Percentiles rank a stretch among this genome's conserved stretches.
phyloP scores from a whole-genome alignment of 306 rosid species.

The Vigna unguiculata region DNA sequence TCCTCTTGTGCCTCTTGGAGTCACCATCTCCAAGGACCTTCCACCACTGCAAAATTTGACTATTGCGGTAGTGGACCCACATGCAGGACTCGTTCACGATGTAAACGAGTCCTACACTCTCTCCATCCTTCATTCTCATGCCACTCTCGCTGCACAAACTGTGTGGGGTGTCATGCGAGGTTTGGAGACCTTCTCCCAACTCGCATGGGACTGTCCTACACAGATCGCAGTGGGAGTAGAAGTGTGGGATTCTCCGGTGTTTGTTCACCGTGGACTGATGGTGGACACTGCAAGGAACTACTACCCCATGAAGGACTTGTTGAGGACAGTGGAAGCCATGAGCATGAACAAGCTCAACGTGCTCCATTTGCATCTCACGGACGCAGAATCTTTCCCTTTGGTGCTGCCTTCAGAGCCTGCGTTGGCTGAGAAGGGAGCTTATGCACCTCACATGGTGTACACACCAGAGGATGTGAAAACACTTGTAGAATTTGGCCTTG shows the following conservation, averaged over 20 bases:
- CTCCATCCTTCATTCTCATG: constrained; percentile 46
- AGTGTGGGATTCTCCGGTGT: constrained; percentile 67
- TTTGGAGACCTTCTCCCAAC: constrained; percentile 81
- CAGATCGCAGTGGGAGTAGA: constrained; percentile 56
- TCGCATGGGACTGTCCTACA: constrained; percentile 68
- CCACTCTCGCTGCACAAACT: constrained; percentile 55
- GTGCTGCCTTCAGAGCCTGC: constrained; percentile 76
- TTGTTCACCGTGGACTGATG: constrained; percentile 64
- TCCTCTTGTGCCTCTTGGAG: constrained; percentile 52
- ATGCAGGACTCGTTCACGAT: constrained; percentile 59
- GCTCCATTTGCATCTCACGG: constrained; percentile 90
- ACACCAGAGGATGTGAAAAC: constrained; percentile 61
- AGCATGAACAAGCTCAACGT: constrained; percentile 84
- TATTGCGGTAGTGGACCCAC: constrained; percentile 48
- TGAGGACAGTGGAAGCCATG: constrained; percentile 76
- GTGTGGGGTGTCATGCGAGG: constrained; percentile 90
- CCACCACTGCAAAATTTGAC: constrained; percentile 56
- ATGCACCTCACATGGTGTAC: constrained; percentile 71
- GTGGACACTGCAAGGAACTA: constrained; percentile 86
- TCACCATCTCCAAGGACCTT: constrained; percentile 44
- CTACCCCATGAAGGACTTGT: constrained; percentile 60
- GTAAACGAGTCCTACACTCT: constrained; percentile 81
- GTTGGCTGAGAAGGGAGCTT: constrained; percentile 77
- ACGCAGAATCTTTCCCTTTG: constrained; percentile 84
- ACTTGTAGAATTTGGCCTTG: constrained; percentile 72